These are phyloP conservation scores for Boletellus emodensis DNA, from an alignment of 768 basidiomycete species.

Conservation along the genomic window DNA sequence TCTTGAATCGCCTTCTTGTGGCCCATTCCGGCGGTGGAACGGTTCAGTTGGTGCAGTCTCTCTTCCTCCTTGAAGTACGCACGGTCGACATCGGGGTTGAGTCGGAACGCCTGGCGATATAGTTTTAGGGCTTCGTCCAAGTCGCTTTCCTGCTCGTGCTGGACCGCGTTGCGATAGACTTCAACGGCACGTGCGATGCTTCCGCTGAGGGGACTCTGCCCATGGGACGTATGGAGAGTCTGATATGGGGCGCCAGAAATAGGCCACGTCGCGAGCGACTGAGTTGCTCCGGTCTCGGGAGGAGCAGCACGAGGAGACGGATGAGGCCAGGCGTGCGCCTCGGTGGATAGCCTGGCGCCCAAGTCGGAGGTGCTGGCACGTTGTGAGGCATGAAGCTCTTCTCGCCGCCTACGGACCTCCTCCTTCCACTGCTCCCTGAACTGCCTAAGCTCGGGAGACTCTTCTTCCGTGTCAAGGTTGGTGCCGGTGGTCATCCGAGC, in stretches of 20 bases:
- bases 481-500: neutral
- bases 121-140: constrained; percentile 71
- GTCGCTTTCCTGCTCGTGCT: constrained; percentile 67
- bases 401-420: constrained; percentile 46
- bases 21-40: constrained; percentile 36
- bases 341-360: constrained; percentile 1
- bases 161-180: constrained; percentile 66
- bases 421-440: constrained; percentile 75
- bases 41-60: constrained; percentile 14
- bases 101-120: constrained; percentile 78
- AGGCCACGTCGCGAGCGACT: constrained; percentile 7
- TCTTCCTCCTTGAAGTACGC: constrained; percentile 60
- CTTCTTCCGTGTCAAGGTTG: constrained; percentile 30
- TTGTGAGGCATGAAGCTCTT: constrained; percentile 11
- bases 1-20: constrained; percentile 72
- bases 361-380: neutral
- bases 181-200: constrained; percentile 50
- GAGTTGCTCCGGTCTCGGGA: constrained; percentile 2
- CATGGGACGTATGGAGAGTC: constrained; percentile 19
- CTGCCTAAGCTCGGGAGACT: constrained; percentile 56
- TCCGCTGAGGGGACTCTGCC: constrained; percentile 32
- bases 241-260: constrained; percentile 14
- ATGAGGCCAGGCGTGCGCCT: constrained; percentile 5
- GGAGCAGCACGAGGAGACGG: neutral
- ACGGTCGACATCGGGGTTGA: constrained; percentile 72